Evolutionary conservation across 208 protist genomes (phyloP).

Genomic region (Wallacemonas sp.): DNA sequence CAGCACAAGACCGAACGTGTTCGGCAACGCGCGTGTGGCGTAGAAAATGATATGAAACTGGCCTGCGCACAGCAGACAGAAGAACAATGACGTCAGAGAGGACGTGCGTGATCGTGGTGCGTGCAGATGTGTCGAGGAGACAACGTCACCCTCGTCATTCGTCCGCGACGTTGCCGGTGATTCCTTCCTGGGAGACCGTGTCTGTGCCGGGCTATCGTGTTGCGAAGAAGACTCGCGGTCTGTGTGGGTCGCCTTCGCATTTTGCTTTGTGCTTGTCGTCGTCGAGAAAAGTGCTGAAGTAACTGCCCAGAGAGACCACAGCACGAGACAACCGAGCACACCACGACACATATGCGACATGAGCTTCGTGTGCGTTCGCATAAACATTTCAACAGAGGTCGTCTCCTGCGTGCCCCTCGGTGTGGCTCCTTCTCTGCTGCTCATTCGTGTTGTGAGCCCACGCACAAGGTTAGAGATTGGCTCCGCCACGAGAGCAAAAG

Average conservation of each 20-base stretch:
- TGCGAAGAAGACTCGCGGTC: too few species aligned
- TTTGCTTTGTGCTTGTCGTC: too few species aligned
- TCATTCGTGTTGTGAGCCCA: neutral
- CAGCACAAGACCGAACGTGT: slow-evolving; percentile 84
- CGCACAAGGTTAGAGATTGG: neutral
- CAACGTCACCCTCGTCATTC: too few species aligned
- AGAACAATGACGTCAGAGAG: slow-evolving; percentile 25
- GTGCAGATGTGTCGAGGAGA: too few species aligned
- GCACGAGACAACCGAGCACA: slow-evolving; percentile 26
- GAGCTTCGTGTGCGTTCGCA: slow-evolving; percentile 19
- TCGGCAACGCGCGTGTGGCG: slow-evolving; percentile 83
- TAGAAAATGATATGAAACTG: slow-evolving; percentile 95
- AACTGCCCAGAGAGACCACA: slow-evolving; percentile 27
- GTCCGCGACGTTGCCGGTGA: too few species aligned
- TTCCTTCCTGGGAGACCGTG: neutral
- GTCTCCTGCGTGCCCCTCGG: neutral
- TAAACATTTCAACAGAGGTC: neutral
- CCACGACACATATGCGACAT: slow-evolving; percentile 31
- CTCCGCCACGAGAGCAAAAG: slow-evolving; percentile 17
- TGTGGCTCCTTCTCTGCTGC: neutral
- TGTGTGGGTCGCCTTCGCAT: too few species aligned
- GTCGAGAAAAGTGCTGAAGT: slow-evolving; percentile 5
- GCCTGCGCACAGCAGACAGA: slow-evolving; percentile 33
- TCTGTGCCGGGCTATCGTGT: neutral
- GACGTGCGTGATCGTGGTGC: too few species aligned